Evolutionary conservation across 257 asterid species (phyloP).

Genomic region (Petunia secreta): DNA sequence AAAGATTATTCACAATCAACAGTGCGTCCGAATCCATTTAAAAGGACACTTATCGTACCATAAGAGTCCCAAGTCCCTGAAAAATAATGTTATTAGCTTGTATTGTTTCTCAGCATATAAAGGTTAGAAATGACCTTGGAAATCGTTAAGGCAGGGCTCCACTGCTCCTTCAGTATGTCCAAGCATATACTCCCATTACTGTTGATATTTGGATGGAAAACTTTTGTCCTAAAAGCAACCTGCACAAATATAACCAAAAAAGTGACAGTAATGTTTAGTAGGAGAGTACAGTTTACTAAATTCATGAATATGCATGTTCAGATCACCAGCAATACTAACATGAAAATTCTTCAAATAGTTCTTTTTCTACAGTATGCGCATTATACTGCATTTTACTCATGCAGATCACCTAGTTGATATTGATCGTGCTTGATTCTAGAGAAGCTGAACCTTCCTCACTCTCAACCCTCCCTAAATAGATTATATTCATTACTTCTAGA

Average conservation of each 20-base stretch:
- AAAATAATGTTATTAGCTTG: not conserved
- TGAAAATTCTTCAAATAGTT: not conserved
- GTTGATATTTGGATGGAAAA: conserved; percentile 29
- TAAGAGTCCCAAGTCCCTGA: not conserved
- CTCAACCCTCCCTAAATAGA: not conserved
- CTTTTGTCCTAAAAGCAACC: conserved; percentile 34
- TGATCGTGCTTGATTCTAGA: not conserved
- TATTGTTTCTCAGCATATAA: conserved; percentile 13
- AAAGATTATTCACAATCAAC: not conserved
- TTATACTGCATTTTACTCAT: not conserved
- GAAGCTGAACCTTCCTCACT: not conserved
- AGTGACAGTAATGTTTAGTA: not conserved
- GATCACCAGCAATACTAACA: not conserved
- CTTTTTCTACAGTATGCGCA: not conserved
- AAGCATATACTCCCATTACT: conserved; percentile 30
- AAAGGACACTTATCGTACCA: not conserved
- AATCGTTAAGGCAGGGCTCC: conserved; percentile 30
- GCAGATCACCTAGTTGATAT: not conserved
- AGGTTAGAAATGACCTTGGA: conserved; percentile 27
- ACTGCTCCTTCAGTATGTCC: conserved; percentile 31
- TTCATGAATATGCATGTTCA: not conserved
- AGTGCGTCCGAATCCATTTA: not conserved
- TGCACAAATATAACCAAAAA: not conserved
- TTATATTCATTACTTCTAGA: not conserved
- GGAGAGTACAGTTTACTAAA: not conserved